Evolutionary conservation across 768 basidiomycete genomes (phyloP).

Genomic region (Leccinum barrowsii): DNA sequence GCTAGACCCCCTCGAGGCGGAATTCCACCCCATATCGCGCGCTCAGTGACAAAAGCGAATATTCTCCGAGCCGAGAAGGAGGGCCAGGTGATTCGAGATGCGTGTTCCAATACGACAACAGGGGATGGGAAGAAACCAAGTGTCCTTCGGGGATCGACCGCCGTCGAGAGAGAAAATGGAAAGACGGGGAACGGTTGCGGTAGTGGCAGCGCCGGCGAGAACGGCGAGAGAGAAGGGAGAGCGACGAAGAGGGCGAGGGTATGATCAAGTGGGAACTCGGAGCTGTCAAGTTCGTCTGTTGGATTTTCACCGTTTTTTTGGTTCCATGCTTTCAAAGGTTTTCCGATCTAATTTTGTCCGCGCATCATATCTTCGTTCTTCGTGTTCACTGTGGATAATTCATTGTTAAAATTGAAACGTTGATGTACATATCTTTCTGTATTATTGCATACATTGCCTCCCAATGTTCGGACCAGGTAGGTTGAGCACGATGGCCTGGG

Average conservation of each 20-base stretch:
- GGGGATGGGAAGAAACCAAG: slow-evolving; percentile 23
- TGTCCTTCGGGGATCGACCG: slow-evolving; percentile 17
- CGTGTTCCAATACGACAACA: slow-evolving; percentile 1
- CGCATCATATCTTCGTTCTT: slow-evolving; percentile 12
- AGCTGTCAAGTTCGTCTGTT: not conserved
- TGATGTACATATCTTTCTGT: not conserved
- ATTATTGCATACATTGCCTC: no score
- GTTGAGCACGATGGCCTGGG: no score
- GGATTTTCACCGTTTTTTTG: not conserved
- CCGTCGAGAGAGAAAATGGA: not conserved
- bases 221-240: slow-evolving; percentile 54
- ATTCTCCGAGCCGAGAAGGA: slow-evolving; percentile 25
- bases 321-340: slow-evolving; percentile 8
- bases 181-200: not conserved
- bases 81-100: slow-evolving; percentile 17
- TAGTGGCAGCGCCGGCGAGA: slow-evolving; percentile 57
- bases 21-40: slow-evolving; percentile 29
- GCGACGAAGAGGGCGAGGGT: slow-evolving; percentile 14
- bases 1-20: slow-evolving; percentile 27
- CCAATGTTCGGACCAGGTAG: no score
- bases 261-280: not conserved
- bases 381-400: slow-evolving; percentile 1
- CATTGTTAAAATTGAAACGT: not conserved
- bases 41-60: slow-evolving; percentile 29
- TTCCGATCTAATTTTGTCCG: not conserved